Evolutionary conservation across 2,329 filamentous ascomycete species (phyloP), one percentile per base, ranked within the genome.

Genomic region (Scedosporium dehoogii): DNA sequence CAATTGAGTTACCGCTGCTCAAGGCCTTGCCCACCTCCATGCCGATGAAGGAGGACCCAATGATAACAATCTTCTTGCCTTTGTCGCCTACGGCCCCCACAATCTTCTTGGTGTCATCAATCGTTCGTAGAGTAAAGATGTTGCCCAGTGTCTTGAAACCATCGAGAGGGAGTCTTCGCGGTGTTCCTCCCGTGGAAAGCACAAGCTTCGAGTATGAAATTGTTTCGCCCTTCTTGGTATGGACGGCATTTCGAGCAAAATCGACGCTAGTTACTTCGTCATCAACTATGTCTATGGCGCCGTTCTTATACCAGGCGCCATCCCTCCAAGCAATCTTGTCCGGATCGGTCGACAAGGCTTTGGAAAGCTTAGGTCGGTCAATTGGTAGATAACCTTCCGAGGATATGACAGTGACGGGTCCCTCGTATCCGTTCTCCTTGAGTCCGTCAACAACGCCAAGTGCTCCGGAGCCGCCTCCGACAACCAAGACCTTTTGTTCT

Each of bases 21-120:
- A 89, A 87, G 0, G 96, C 88, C 66, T 92, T 94, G 65, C 90
- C 93, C n/a, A 96, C 85, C 75, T 99, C 94, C 90, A 99, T 96
- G 48, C 94, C 94, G 70, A 99, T 99, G 75, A 99, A 99, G 0
- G 91, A 96, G 64, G 89, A 93, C 48, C 94, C 94, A 61, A 99
- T 81, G 14, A 99, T 81, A 57, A 96, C 91, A 67, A 99, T 86
- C 74, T 96, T 97, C 81, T 96, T 97, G 64, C 85, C 86, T 71
- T 90, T 88, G 59, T 88, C 86, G 33, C 91, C 91, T 57, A 96
- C 89, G 6, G 91, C 91, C 1, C 79, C 81, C 27, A 91, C 81
- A 67, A 99, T 97, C 63, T 81, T 81, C 72, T 92, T 85, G 0
- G 87, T 85, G 70, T 97, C 87, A 51, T 87, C 81, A n/a, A 96